A percentile compares a stretch with the other conserved stretches of the same genome.
Evolutionary conservation across 2,329 filamentous ascomycete genomes (phyloP).

Genomic region (Aureobasidium vineae): DNA sequence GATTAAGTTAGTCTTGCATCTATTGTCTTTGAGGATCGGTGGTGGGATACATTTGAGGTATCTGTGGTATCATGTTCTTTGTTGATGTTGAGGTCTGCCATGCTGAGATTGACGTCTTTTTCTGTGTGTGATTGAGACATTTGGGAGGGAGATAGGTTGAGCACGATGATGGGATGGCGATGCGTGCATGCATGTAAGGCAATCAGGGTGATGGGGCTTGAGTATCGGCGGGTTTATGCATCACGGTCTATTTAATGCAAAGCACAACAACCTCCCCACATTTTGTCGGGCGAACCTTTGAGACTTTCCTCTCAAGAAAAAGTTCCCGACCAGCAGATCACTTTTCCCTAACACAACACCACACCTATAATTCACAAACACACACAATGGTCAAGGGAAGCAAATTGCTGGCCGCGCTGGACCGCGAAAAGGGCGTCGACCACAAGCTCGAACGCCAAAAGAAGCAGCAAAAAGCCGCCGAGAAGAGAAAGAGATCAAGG

Average conservation of each 20-base stretch:
- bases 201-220: background rate
- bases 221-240: background rate
- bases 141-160: background rate
- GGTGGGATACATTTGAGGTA: background rate
- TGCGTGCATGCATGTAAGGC: background rate
- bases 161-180: background rate
- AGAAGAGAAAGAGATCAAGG: slow-evolving; percentile 47
- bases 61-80: slow-evolving; percentile 18
- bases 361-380: slow-evolving; percentile 1
- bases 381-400: slow-evolving; percentile 50
- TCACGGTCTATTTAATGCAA: background rate
- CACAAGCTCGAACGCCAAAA: slow-evolving; percentile 67
- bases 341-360: background rate
- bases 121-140: slow-evolving; percentile 8
- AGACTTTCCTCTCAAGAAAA: slow-evolving; percentile 12
- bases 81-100: slow-evolving; percentile 25
- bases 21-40: background rate
- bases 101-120: slow-evolving; percentile 15
- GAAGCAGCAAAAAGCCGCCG: slow-evolving; percentile 54
- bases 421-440: slow-evolving; percentile 61
- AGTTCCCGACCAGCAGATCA: background rate
- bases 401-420: slow-evolving; percentile 59
- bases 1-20: background rate
- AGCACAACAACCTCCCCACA: background rate
- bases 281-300: background rate